Evolutionary conservation across 192 early-diverging fungal genomes (phyloP), one percentile per base, ranked within the genome.

Genomic region (Dispira simplex): DNA sequence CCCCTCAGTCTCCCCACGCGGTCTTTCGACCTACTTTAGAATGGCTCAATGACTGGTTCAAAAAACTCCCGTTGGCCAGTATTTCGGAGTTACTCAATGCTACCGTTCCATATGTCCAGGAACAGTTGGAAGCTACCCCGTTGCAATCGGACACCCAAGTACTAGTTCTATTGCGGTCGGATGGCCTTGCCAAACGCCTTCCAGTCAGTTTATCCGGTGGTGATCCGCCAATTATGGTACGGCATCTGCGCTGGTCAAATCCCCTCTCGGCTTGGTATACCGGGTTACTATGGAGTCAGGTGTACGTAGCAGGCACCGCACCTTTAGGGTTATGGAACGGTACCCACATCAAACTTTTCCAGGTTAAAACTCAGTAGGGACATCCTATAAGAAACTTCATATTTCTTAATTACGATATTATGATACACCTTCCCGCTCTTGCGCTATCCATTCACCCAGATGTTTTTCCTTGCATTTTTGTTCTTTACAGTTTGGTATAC

Each of bases 261-360:
- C 83, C 82, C 14, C 64, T 85, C 45, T 70, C 83, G 8, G 76
- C 80, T n/a, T 89, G 87, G 87, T 89, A 84, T 67, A 69, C 79
- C 25, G 79, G 77, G 56, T 64, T 87, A 39, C 67, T 89, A 45
- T 86, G 85, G 87, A 84, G 87, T 23, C 80, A 84, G 46, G 76
- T 81, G 14, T 89, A 87, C 65, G 63, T 82, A 23, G 74, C 80
- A 0, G 76, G 78, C 0, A 73, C 79, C 64, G 73, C 76, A 28
- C 77, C 80, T 11, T 67, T 74, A 49, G 82, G 85, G 39, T 70
- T 78, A 9, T 87, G 85, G 85, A 78, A 83, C 64, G 83, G 82
- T 54, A 87, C 83, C 9, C 67, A 73, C 18, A 76, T 83, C 21
- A 70, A 71, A 46, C 63, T 87, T 16, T 87, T 87, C 55, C 70